Base-by-base conservation (phyloP, 176 grass and related monocot genomes). In the Panicum miliaceum region DNA sequence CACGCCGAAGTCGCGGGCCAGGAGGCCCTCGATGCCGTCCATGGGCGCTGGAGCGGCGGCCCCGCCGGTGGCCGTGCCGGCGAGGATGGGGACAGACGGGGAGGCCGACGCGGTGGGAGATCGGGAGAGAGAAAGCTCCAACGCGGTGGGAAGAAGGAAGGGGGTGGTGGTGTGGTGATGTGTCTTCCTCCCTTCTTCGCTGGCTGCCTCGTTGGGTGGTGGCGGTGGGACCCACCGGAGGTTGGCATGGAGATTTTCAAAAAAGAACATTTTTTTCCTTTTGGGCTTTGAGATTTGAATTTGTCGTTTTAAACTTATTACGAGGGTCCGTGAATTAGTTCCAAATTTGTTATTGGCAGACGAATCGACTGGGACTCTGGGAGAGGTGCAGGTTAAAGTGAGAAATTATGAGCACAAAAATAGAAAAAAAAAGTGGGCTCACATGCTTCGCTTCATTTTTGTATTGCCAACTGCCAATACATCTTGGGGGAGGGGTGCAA, bases 11-110 rank as follows among this genome's bases (percentile, higher is more conserved):
- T 97, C 90, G 34, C 82, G 81, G 38, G 92, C 87, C 32, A 94
- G 87, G 36, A 94, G 74, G 19, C 94, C 94, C 86, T 93, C 86
- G 88, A 94, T 92, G 48, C 91, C 94, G 32, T 97, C 94, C 94
- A 94, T 97, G 81, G 73, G 0, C 5, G 1, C n/a, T 64, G 25
- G 51, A 10, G 20, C 11, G 37, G 27, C 16, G 8, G 11, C 54
- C 84, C 75, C 80, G 73, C 79, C 78, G 70, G 70, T 38, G 78
- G 83, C 54, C 46, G 46, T 78, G 60, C 59, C 56, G 79, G 67
- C 73, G 87, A 52, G 8, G n/a, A 11, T 12, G 41, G 25, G 54
- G 45, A 36, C 11, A 12, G 67, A 22, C 7, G 19, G 37, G n/a
- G 68, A 48, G 59, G 59, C 40, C 43, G 42, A 48, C 43, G 15